Conservation (phyloP, 495 filamentous ascomycete species). For the Darksidea phi region DNA sequence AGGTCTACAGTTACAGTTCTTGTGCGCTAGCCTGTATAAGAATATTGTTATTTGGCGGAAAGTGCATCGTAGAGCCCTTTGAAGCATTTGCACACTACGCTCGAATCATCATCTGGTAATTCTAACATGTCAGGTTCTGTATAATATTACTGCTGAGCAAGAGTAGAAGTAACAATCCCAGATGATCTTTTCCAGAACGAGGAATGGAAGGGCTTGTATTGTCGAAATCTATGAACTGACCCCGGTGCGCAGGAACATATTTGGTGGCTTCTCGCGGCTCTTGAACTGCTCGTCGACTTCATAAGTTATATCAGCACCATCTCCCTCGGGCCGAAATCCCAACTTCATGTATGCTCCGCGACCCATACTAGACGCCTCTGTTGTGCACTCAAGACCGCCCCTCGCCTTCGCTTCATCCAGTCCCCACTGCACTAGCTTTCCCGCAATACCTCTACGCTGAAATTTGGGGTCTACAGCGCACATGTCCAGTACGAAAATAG, state of each 20-base stretch:
- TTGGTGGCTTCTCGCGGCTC: slow-evolving; percentile 10
- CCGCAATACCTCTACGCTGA: slow-evolving; percentile 22
- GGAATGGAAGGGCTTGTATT: no score
- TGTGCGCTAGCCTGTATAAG: no score
- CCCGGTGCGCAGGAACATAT: slow-evolving; percentile 23
- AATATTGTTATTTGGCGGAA: no score
- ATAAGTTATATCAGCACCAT: slow-evolving; percentile 4
- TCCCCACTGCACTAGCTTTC: slow-evolving; percentile 21
- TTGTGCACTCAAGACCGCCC: slow-evolving; percentile 13
- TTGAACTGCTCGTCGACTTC: slow-evolving; percentile 23
- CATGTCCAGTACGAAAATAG: slow-evolving; percentile 22
- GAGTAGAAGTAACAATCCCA: no score
- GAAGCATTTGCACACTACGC: no score
- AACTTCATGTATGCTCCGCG: slow-evolving; percentile 13
- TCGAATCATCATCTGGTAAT: no score
- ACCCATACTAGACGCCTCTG: slow-evolving; percentile 22
- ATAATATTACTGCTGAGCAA: no score
- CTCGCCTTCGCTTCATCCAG: slow-evolving; percentile 19
- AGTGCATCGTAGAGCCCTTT: no score
- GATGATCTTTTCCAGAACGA: no score
- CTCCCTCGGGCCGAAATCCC: slow-evolving; percentile 11
- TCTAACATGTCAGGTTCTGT: no score
- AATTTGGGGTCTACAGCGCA: slow-evolving; percentile 18
- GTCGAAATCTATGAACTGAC: no score
- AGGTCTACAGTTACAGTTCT: no score